Evolutionary conservation across 345 rosid genomes (phyloP), one percentile per base, ranked within the genome.

Genomic region (Heritiera littoralis): DNA sequence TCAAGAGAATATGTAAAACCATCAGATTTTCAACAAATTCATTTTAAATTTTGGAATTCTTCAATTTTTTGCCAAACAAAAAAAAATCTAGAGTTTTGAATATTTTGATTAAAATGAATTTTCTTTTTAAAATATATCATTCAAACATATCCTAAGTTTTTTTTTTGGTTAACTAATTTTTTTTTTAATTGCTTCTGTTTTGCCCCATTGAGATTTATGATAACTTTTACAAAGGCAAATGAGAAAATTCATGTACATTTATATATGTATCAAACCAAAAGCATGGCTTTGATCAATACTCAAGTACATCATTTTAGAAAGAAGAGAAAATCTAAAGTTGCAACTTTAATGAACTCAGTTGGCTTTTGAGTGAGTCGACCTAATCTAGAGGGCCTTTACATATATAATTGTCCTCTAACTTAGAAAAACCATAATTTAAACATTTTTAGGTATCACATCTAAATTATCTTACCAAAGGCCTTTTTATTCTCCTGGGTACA

Each of bases 281-380:
- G 76, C 76, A 72, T 14, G 43, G 32, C 35, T 20, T 45, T 20
- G 56, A 14, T 13, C 8, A 20, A 43, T 45, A 20, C 66, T 75
- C 43, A 30, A 23, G 51, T 60, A 20, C 61, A 54, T 35, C 46
- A 54, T 51, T 72, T 52, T 52, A 72, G 41, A 54, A 72, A 72
- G 76, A 40, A 23, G 76, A 72, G 59, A 72, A 54, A 72, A 51
- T 38, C 75, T 48, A 71, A 71, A 71, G 74, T 43, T 20, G 12
- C 2, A 18, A 23, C 60, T 71, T 23, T 48, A 51, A 43, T 69
- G 51, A 69, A 18, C 38, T 41, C 55, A 69, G 46, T 46, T 45
- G 28, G 28, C 38, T 28, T 49, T 49, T 70, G 38, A 49, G 7
- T 20, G 28, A 49, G 35, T 23, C 49, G 13, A 7, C 43, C 46